A percentile compares a stretch with the other conserved stretches of the same genome.
Evolutionary conservation across 1,284 basidiomycete species (phyloP).

Genomic region (Trametes pubescens): DNA sequence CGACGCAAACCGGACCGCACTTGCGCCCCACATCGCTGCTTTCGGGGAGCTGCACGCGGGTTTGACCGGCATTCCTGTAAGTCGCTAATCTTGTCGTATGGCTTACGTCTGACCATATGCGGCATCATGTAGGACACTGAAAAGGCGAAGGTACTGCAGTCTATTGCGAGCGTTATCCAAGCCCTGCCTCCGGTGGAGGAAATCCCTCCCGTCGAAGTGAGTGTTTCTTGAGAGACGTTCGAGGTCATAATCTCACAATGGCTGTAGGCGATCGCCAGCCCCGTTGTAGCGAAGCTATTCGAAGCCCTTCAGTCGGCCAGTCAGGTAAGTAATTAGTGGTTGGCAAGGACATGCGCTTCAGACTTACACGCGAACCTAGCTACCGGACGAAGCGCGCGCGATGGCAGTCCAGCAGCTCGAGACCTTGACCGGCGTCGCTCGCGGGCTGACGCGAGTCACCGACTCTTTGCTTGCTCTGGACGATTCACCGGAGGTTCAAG

Average conservation of each 20-base stretch:
- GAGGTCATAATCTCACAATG: background rate
- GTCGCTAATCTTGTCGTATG: slow-evolving; percentile 37
- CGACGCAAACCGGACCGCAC: slow-evolving; percentile 82
- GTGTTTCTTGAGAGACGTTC: slow-evolving; percentile 16
- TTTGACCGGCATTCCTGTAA: slow-evolving; percentile 75
- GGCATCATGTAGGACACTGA: slow-evolving; percentile 71
- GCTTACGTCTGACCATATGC: too few species aligned
- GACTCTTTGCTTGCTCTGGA: slow-evolving; percentile 75
- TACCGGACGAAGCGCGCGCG: slow-evolving; percentile 71
- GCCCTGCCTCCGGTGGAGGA: slow-evolving; percentile 81
- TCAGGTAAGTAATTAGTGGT: slow-evolving; percentile 49
- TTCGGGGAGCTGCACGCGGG: slow-evolving; percentile 86
- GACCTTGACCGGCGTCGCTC: slow-evolving; percentile 82
- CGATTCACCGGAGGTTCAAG: slow-evolving; percentile 58
- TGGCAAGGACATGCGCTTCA: slow-evolving; percentile 12
- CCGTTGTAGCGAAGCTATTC: slow-evolving; percentile 75
- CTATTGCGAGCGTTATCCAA: slow-evolving; percentile 90
- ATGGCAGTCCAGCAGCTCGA: slow-evolving; percentile 75
- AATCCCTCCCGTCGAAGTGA: slow-evolving; percentile 80
- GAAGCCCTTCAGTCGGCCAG: slow-evolving; percentile 63
- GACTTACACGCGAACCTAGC: slow-evolving; percentile 48
- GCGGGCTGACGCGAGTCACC: slow-evolving; percentile 80
- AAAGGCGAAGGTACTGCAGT: slow-evolving; percentile 88
- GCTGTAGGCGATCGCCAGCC: slow-evolving; percentile 74
- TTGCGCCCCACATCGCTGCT: slow-evolving; percentile 83